A percentile compares a stretch with the other conserved stretches of the same genome.
Conservation (phyloP, 2,329 filamentous ascomycete species). For the Pseudodiploospora longispora region DNA sequence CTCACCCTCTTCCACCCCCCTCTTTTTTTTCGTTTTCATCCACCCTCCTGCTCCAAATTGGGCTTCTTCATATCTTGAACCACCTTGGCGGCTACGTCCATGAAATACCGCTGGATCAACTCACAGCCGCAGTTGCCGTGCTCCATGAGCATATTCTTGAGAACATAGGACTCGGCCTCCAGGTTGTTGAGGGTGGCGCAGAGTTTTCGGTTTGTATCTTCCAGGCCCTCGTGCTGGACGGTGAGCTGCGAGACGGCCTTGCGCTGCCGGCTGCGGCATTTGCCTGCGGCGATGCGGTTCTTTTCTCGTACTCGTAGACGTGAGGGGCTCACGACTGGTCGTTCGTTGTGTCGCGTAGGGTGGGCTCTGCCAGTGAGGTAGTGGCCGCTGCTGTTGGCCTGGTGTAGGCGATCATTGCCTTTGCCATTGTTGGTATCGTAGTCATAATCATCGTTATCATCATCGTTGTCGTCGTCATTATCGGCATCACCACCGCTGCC, state of each 20-base stretch:
- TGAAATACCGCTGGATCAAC: conserved; percentile 4
- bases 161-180: conserved; percentile 1
- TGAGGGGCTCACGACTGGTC: neutral
- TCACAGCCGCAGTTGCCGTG: conserved; percentile 2
- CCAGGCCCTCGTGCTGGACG: neutral
- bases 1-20: too few species aligned
- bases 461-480: neutral
- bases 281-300: conserved; percentile 3
- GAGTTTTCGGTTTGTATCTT: neutral
- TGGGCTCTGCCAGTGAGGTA: too few species aligned
- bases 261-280: conserved; percentile 1
- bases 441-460: too few species aligned
- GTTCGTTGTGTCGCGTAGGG: too few species aligned
- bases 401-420: too few species aligned
- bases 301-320: conserved; percentile 1
- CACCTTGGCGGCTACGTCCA: neutral
- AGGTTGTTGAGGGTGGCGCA: neutral
- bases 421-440: too few species aligned
- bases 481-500: neutral
- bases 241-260: conserved; percentile 1
- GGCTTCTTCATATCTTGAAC: neutral
- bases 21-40: too few species aligned
- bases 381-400: too few species aligned
- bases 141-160: conserved; percentile 4
- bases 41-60: too few species aligned